Percentiles rank a stretch among this genome's conserved stretches.
Evolutionary conservation across 192 early-diverging fungal genomes (phyloP).

Genomic region (Mortierella claussenii): DNA sequence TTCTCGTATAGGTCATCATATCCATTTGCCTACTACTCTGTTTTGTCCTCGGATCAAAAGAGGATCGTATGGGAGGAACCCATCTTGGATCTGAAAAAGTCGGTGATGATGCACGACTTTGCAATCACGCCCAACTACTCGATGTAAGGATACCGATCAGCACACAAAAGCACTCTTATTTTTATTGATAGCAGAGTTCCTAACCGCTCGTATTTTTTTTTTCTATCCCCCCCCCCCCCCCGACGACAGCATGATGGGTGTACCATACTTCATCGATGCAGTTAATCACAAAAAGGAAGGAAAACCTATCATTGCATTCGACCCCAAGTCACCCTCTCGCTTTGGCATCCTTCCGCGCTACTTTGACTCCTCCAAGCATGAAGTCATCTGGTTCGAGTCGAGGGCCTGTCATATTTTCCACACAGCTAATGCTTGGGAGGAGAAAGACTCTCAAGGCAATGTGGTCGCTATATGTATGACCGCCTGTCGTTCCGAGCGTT

Average conservation of each 20-base stretch:
- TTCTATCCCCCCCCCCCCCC: no score
- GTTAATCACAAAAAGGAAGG: slow-evolving; percentile 9
- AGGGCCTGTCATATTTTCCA: slow-evolving; percentile 46
- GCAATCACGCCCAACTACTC: slow-evolving; percentile 25
- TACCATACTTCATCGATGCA: slow-evolving; percentile 3
- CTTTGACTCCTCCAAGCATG: slow-evolving; percentile 17
- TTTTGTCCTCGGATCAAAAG: slow-evolving; percentile 27
- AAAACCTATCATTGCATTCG: slow-evolving; percentile 17
- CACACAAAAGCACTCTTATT: neutral
- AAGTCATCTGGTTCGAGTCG: slow-evolving; percentile 40
- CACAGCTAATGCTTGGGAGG: slow-evolving; percentile 46
- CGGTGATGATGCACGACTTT: slow-evolving; percentile 45
- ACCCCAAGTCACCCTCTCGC: slow-evolving; percentile 6
- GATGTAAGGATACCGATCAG: slow-evolving; percentile 10
- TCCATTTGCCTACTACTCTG: slow-evolving; percentile 23
- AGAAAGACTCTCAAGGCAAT: slow-evolving; percentile 28
- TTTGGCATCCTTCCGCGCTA: slow-evolving; percentile 47
- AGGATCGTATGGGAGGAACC: slow-evolving; percentile 29
- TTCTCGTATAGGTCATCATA: slow-evolving; percentile 6
- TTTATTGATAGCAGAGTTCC: neutral
- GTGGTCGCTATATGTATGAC: slow-evolving; percentile 41
- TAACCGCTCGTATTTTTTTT: neutral
- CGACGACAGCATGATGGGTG: slow-evolving; percentile 28
- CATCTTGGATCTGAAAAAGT: slow-evolving; percentile 6
- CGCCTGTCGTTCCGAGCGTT: slow-evolving; percentile 26